Evolutionary conservation across 177 flowering plant genomes (phyloP), one percentile per base, ranked within the genome.

Genomic region (Tripterygium wilfordii): DNA sequence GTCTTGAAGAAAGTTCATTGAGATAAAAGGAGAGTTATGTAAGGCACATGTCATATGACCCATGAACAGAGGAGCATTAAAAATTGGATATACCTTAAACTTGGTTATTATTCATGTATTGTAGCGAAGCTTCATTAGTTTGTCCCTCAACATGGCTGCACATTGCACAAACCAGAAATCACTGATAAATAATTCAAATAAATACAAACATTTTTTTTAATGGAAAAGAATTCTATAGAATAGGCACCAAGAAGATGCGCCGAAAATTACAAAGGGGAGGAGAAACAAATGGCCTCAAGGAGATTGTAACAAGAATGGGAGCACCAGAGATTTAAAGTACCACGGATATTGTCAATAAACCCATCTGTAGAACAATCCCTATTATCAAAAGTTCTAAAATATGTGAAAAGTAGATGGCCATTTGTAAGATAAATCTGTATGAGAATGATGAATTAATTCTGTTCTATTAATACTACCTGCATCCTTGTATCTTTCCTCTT

Each of bases 401-500:
- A 12, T 6, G 12, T 30, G 33, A 30, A 30, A 12, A 12, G 33
- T 6, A 30, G 33, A 30, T 12, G 12, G 33, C n/a, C n/a, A n/a
- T n/a, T n/a, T n/a, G 2, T 4, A 28, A 18, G 5, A 24, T 30
- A 30, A 30, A 40, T 20, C 22, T 20, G 44, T 40, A 1, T 20
- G 17, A 36, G 4, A 2, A 5, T 5, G 25, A 10, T 0, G n/a
- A 26, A 20, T 20, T 44, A 10, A 10, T 20, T 42, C 33, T 5
- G 44, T 37, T 37, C 17, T 48, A 5, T 20, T 20, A 28, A 16
- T 17, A 26, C 6, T 71, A 86, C 95, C 96, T 76, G 96, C 96
- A 68, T 83, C 96, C 23, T 17, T 58, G 68, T 75, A 87, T 42
- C 87, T 68, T 66, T 87, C 96, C 57, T 83, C 87, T 48, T 58